Conservation (phyloP, 2,329 filamentous ascomycete genomes). For the Alternaria conjuncta region DNA sequence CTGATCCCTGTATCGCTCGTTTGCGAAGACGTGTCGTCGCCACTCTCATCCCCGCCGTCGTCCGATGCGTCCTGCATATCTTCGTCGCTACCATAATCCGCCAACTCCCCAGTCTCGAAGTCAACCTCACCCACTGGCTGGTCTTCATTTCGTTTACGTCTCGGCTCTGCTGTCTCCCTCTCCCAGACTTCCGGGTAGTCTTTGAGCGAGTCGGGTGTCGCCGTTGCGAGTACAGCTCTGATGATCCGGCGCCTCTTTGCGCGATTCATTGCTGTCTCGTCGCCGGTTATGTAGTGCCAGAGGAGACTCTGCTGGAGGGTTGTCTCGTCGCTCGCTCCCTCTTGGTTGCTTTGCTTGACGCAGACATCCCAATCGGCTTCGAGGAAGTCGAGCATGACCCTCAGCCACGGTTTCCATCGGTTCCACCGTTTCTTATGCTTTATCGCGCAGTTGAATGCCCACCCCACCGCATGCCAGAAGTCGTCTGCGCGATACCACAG, state of each 20-base stretch:
- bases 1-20: not conserved
- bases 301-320: slow-evolving; percentile 64
- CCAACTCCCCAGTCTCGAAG: slow-evolving; percentile 62
- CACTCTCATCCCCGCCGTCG: slow-evolving; percentile 7
- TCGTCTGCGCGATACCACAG: slow-evolving; percentile 80
- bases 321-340: slow-evolving; percentile 17
- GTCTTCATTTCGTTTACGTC: slow-evolving; percentile 58
- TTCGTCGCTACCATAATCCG: slow-evolving; percentile 56
- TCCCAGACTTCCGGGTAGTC: slow-evolving; percentile 72
- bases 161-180: slow-evolving; percentile 64
- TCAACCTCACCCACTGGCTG: slow-evolving; percentile 64
- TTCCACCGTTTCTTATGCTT: slow-evolving; percentile 76
- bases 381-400: slow-evolving; percentile 78
- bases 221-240: slow-evolving; percentile 72
- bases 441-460: slow-evolving; percentile 90
- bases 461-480: slow-evolving; percentile 88
- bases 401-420: slow-evolving; percentile 81
- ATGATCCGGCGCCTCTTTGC: slow-evolving; percentile 62
- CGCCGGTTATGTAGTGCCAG: slow-evolving; percentile 62
- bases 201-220: slow-evolving; percentile 57
- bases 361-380: slow-evolving; percentile 72
- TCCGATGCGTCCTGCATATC: slow-evolving; percentile 34
- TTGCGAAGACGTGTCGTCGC: slow-evolving; percentile 1
- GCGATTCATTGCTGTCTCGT: slow-evolving; percentile 36
- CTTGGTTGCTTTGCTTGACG: slow-evolving; percentile 39